Evolutionary conservation across 495 filamentous ascomycete species (phyloP).

Genomic region (Penicillium atrosanguineum): DNA sequence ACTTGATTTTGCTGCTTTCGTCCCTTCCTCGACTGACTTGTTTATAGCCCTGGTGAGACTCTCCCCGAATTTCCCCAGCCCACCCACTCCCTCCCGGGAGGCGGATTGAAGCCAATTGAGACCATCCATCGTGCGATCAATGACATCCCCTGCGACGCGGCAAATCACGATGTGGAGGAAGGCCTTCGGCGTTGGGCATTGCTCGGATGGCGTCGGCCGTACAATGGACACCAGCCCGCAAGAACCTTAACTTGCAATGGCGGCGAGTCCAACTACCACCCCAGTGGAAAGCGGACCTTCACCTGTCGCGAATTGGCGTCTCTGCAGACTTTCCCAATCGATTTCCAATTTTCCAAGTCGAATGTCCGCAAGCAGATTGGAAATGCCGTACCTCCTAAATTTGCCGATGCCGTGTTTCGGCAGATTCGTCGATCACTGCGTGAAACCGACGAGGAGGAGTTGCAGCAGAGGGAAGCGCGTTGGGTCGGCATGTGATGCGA

Average conservation of each 20-base stretch:
- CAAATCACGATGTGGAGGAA: slow-evolving; percentile 45
- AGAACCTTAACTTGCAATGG: slow-evolving; percentile 70
- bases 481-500: background rate
- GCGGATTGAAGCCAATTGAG: slow-evolving; percentile 27
- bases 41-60: slow-evolving; percentile 64
- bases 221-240: slow-evolving; percentile 50
- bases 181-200: slow-evolving; percentile 16
- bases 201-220: slow-evolving; percentile 18
- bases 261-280: slow-evolving; percentile 66
- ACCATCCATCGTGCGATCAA: slow-evolving; percentile 50
- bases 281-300: slow-evolving; percentile 61
- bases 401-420: slow-evolving; percentile 58
- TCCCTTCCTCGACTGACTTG: slow-evolving; percentile 7
- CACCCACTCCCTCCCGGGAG: slow-evolving; percentile 52
- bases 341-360: slow-evolving; percentile 54
- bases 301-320: slow-evolving; percentile 72
- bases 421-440: slow-evolving; percentile 58
- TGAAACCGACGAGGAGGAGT: slow-evolving; percentile 50
- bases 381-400: slow-evolving; percentile 75
- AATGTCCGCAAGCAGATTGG: slow-evolving; percentile 71
- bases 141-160: slow-evolving; percentile 36
- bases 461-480: background rate
- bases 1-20: background rate
- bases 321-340: slow-evolving; percentile 70
- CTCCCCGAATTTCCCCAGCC: slow-evolving; percentile 67